Base-by-base conservation (phyloP, 352 stramenopile genomes). In the Phytophthora tubulina region DNA sequence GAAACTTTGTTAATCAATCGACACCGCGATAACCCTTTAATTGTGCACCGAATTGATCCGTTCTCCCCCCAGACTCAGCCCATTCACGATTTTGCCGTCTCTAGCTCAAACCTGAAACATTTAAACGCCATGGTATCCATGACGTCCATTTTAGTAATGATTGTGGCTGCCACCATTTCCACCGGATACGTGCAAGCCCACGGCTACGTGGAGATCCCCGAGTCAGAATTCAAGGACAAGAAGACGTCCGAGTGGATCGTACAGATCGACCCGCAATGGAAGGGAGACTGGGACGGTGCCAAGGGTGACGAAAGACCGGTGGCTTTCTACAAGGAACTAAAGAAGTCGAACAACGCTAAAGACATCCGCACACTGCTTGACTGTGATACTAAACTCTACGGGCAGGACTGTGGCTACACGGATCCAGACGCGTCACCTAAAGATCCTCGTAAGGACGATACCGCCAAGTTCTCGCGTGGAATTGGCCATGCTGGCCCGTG, bases 241-340 rank as follows among this genome's bases (percentile, higher is more conserved):
- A 70, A 52, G 3, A 67, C 56, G 0, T 79, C 75, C 3, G 67
- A 67, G 30, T 82, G 72, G 72, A 62, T 82, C 27, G 75, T 78
- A 9, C 53, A 78, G 61, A 78, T 80, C 36, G 67, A 82, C 11
- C 74, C 70, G 17, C 70, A 78, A 30, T 81, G 66, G 70, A 68
- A 72, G 10, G 70, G 74, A 2, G 74, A 73, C 51, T 81, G 74
- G 74, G 14, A 73, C 14, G 53, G 54, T 15, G 55, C 56, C 32
- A 59, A 64, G 3, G 57, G 63, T 15, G 71, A 76, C 27, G 66
- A 71, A 3, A 41, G 58, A 15, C 63, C 73, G 6, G 61, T 78
- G 9, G 45, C 49, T 10, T 44, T 78, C 3, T 81, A 73, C 65
- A 76, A 81, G 58, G 63, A 70, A 15, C 54, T 78, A 17, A 68